These are phyloP conservation scores for Rubia yunnanensis DNA, from an alignment of 257 asterid species.

Conservation along the genomic window DNA sequence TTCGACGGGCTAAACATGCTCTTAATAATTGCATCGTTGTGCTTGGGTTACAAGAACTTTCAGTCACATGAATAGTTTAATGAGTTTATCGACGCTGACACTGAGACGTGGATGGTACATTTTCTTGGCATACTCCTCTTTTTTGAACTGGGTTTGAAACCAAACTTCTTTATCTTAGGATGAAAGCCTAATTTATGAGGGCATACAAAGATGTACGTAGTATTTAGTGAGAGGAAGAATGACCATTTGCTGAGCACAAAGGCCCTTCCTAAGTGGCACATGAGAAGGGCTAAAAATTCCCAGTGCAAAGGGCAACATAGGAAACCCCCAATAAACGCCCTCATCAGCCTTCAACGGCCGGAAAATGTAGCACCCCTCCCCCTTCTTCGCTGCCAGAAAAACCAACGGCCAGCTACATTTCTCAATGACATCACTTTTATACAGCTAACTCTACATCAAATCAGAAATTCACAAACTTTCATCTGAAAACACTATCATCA, in stretches of 20 bases:
- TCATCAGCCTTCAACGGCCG: not conserved
- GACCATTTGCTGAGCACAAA: not conserved
- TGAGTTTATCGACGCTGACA: too few species aligned
- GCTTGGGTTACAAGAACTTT: too few species aligned
- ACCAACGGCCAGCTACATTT: not conserved
- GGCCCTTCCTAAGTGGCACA: not conserved
- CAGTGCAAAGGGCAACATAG: not conserved
- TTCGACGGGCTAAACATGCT: too few species aligned
- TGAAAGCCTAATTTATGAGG: too few species aligned
- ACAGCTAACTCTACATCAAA: slow-evolving; percentile 6
- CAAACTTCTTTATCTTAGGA: too few species aligned
- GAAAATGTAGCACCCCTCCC: not conserved
- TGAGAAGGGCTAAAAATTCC: not conserved
- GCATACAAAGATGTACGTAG: not conserved
- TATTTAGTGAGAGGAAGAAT: not conserved
- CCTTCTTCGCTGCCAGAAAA: not conserved
- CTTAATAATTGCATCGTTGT: too few species aligned
- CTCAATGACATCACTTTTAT: not conserved
- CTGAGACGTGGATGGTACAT: too few species aligned
- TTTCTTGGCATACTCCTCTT: too few species aligned
- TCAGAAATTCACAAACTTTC: not conserved
- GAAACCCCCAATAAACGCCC: too few species aligned
- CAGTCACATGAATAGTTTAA: too few species aligned
- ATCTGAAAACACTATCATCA: slow-evolving; percentile 27
- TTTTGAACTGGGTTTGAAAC: too few species aligned